Evolutionary conservation across 108 stramenopile species (phyloP), one percentile per base, ranked within the genome.

Genomic region (Cyclostephanos tholiformis): DNA sequence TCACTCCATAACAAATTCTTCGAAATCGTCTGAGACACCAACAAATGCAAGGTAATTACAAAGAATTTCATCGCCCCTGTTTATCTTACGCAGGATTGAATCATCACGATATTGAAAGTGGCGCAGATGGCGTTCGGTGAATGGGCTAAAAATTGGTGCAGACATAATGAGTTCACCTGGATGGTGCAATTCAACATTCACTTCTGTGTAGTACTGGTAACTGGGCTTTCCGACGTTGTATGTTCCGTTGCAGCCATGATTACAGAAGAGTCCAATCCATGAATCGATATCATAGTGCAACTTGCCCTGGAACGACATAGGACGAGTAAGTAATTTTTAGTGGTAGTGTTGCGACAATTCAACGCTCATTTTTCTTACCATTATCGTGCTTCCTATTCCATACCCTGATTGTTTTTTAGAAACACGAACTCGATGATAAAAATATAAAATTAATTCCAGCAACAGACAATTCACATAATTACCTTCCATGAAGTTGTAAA

Each of bases 211-310:
- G 53, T 19, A 30, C 27, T 6, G 38, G 23, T 39, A 1, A 26
- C 10, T 20, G n/a, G 58, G 7, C 0, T 38, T 26, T 7, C 71
- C 67, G 12, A 29, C 63, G 19, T 80, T 80, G 58, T 63, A 75
- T 25, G 79, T 76, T 30, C 70, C 63, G 14, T 71, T 51, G 57
- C 79, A 80, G 13, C 79, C 75, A 63, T 80, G 79, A 48, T 80
- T 80, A n/a, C 49, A 53, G 49, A 80, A 80, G 14, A 65, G 41
- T 4, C 7, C 19, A 0, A 71, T 50, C 20, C 69, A 48, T n/a
- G 79, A 76, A 50, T 80, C 79, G 8, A 80, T 49, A 26, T 57
- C 25, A 36, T 35, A 58, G 17, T 71, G 63, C 11, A 58, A 6
- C 20, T 48, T 30, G 20, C 79, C 79, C 66, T 74, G 50, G 17